Conservation (phyloP, 2,329 filamentous ascomycete genomes). For the Magnaporthiopsis incrustans region DNA sequence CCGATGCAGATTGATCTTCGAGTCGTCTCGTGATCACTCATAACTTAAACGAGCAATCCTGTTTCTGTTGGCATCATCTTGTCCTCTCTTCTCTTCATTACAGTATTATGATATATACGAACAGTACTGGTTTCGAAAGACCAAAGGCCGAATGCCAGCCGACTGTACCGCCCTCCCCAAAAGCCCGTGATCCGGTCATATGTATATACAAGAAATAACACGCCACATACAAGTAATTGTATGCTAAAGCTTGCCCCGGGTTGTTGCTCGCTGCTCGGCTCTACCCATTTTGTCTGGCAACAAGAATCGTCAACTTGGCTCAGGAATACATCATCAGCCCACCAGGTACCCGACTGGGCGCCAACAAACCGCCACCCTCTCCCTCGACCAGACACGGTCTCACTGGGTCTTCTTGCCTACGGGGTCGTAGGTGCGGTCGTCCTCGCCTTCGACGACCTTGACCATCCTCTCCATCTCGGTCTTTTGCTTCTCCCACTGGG, state of each 20-base stretch:
- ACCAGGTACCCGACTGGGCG: too few relatives aligned
- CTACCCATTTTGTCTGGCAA: not conserved
- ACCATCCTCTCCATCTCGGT: constrained; percentile 70
- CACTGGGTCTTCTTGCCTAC: constrained; percentile 39
- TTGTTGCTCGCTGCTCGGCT: not conserved
- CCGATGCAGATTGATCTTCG: too few relatives aligned
- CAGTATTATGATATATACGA: not conserved
- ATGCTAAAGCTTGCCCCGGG: too few relatives aligned
- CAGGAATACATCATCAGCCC: not conserved
- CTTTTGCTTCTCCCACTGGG: constrained; percentile 71
- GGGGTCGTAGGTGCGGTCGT: constrained; percentile 40
- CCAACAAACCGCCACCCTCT: not conserved
- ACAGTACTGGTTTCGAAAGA: not conserved
- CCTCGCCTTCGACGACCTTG: constrained; percentile 57
- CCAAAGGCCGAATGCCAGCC: not conserved
- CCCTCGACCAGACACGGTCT: constrained; percentile 8
- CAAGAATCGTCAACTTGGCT: not conserved
- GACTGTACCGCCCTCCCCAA: not conserved
- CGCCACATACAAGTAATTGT: not conserved
- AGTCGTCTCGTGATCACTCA: too few relatives aligned
- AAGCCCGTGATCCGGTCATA: not conserved
- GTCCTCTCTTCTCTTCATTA: not conserved
- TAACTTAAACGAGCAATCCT: too few relatives aligned
- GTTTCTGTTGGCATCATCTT: too few relatives aligned
- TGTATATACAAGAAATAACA: constrained; percentile 1